phyloP scores from a whole-genome alignment of 2,329 filamentous ascomycete species.

The Colletotrichum agaves region DNA sequence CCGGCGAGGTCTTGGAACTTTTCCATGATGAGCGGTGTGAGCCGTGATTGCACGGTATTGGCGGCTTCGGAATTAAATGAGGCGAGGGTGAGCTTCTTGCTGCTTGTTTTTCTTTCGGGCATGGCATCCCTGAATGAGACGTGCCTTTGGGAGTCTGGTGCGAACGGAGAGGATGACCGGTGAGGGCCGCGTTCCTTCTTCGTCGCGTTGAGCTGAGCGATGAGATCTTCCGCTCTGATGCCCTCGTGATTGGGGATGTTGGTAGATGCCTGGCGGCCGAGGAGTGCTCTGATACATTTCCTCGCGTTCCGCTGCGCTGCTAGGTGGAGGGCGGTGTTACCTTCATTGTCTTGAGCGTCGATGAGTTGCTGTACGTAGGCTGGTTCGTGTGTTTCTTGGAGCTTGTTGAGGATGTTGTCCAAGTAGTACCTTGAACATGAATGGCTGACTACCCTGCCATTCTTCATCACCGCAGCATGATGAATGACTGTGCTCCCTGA shows the following conservation, averaged over 20 bases:
- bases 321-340: constrained; percentile 84
- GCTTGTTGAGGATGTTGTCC: constrained; percentile 87
- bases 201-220: constrained; percentile 77
- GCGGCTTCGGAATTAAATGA: constrained; percentile 72
- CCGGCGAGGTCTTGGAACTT: constrained; percentile 77
- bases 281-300: constrained; percentile 85
- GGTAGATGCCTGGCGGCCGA: constrained; percentile 83
- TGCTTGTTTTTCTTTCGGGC: constrained; percentile 49
- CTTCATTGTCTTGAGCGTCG: constrained; percentile 84
- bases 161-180: constrained; percentile 80
- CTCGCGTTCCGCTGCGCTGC: constrained; percentile 85
- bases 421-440: constrained; percentile 93
- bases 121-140: constrained; percentile 64
- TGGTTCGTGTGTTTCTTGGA: constrained; percentile 80
- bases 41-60: constrained; percentile 74
- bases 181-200: constrained; percentile 74
- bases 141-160: constrained; percentile 68
- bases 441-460: constrained; percentile 83
- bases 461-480: constrained; percentile 90
- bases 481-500: constrained; percentile 91
- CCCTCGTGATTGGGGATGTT: constrained; percentile 86
- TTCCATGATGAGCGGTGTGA: constrained; percentile 75
- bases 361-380: constrained; percentile 82
- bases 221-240: constrained; percentile 85
- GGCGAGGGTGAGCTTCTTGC: constrained; percentile 50